Evolutionary conservation across 371 early-diverging fungal species (phyloP).

Genomic region (Batrachochytrium dendrobatidis): DNA sequence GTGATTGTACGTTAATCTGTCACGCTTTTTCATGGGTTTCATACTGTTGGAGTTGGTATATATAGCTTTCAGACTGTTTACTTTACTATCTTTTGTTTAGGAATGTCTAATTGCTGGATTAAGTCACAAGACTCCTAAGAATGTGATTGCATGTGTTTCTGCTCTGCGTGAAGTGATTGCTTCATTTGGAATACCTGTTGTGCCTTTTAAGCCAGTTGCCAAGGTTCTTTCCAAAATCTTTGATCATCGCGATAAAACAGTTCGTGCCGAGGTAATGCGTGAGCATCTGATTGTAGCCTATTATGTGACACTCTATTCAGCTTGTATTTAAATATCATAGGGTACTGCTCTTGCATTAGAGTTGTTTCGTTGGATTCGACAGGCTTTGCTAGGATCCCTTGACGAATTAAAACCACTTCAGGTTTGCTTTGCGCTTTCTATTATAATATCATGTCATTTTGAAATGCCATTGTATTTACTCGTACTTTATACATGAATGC

Average conservation of each 20-base stretch:
- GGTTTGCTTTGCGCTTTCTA: constrained; percentile 10
- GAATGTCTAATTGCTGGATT: constrained; percentile 6
- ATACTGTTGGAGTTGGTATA: too few relatives aligned
- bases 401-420: constrained; percentile 59
- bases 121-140: constrained; percentile 81
- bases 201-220: constrained; percentile 63
- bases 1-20: constrained; percentile 13
- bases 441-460: too few relatives aligned
- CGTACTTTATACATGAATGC: too few relatives aligned
- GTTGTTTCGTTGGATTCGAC: constrained; percentile 74
- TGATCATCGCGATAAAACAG: constrained; percentile 86
- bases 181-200: background rate
- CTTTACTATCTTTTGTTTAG: background rate
- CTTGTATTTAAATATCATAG: constrained; percentile 22
- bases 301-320: background rate
- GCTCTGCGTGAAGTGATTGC: constrained; percentile 51
- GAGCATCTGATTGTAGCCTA: constrained; percentile 10
- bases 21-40: background rate
- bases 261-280: constrained; percentile 70
- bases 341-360: constrained; percentile 64
- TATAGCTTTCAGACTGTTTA: background rate
- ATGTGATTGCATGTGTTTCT: constrained; percentile 67
- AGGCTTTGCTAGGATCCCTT: constrained; percentile 56
- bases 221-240: constrained; percentile 84
- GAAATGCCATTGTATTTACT: too few relatives aligned